Conservation (phyloP, 2,329 filamentous ascomycete species). For the Trichoderma cornu-damae region DNA sequence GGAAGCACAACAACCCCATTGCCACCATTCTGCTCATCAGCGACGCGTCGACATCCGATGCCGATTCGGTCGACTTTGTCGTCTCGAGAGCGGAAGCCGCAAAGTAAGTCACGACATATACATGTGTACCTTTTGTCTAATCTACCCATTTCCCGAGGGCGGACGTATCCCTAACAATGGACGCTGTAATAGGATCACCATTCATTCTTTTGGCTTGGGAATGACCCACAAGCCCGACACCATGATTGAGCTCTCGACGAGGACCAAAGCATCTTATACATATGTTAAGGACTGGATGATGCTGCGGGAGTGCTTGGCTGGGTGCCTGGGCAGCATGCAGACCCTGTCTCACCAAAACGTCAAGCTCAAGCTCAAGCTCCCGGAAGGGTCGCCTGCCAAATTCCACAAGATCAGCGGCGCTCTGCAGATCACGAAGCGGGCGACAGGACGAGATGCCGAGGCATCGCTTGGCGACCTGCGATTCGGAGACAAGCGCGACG, state of each 20-base stretch:
- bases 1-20: conserved; percentile 91
- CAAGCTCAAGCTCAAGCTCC: conserved; percentile 87
- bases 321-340: conserved; percentile 86
- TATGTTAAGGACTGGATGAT: conserved; percentile 99
- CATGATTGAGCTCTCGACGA: conserved; percentile 93
- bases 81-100: conserved; percentile 94
- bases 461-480: conserved; percentile 85
- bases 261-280: conserved; percentile 94
- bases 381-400: conserved; percentile 93
- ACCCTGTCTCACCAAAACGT: conserved; percentile 97
- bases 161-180: conserved; percentile 17
- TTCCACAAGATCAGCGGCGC: conserved; percentile 98
- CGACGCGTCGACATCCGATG: conserved; percentile 90
- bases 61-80: conserved; percentile 95
- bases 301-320: conserved; percentile 91
- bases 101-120: conserved; percentile 59
- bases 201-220: conserved; percentile 93
- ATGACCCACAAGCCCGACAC: conserved; percentile 98
- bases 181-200: conserved; percentile 64
- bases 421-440: conserved; percentile 91
- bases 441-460: conserved; percentile 89
- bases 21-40: conserved; percentile 95
- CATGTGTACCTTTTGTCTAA: background rate
- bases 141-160: conserved; percentile 20
- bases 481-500: conserved; percentile 91